Conservation (phyloP, 2,329 filamentous ascomycete species). For the Aspergillus novofumigatus region DNA sequence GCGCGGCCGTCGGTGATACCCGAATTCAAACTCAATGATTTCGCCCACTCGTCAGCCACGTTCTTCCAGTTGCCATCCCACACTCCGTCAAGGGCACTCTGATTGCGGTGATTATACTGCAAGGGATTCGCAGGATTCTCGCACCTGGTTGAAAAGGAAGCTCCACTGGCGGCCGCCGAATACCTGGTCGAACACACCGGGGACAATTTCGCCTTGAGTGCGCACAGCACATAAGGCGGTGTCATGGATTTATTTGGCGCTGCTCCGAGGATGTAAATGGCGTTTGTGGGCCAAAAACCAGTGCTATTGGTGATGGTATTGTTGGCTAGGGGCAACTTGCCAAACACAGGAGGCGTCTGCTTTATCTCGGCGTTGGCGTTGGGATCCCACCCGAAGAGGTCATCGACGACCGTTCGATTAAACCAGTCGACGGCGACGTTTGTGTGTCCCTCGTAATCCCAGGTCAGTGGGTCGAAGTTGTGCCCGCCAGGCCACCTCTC, state of each 20-base stretch:
- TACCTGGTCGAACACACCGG: conserved; percentile 63
- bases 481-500: conserved; percentile 51
- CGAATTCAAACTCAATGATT: conserved; percentile 53
- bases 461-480: conserved; percentile 25
- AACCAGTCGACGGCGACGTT: conserved; percentile 42
- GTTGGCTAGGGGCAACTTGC: conserved; percentile 53
- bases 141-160: conserved; percentile 58
- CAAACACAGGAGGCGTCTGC: conserved; percentile 53
- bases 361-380: conserved; percentile 16
- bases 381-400: conserved; percentile 65
- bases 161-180: conserved; percentile 52
- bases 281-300: conserved; percentile 41
- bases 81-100: conserved; percentile 26
- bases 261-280: conserved; percentile 65
- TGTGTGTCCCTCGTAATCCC: conserved; percentile 22
- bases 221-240: conserved; percentile 62
- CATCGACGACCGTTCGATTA: conserved; percentile 61
- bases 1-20: conserved; percentile 55
- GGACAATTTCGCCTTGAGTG: conserved; percentile 60
- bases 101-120: conserved; percentile 50
- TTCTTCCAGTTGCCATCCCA: conserved; percentile 52
- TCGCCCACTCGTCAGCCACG: conserved; percentile 52
- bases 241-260: conserved; percentile 25
- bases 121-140: conserved; percentile 53
- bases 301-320: conserved; percentile 64